Percentiles rank a stretch among this genome's conserved stretches.
These are phyloP conservation scores for Aspergillus biplanus DNA, from an alignment of 495 filamentous ascomycete species.

Conservation along the genomic window DNA sequence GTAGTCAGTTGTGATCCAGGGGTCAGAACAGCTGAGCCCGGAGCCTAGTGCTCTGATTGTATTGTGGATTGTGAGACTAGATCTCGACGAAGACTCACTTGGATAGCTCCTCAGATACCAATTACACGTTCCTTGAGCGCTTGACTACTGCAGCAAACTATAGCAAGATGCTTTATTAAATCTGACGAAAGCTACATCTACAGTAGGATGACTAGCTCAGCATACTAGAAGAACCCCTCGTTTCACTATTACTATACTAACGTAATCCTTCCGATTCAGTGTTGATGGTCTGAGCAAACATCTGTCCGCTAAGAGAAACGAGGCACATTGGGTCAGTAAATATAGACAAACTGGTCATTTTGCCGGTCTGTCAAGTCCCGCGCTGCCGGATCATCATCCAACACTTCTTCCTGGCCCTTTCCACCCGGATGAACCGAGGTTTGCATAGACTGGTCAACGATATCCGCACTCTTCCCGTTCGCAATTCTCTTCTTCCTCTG, in stretches of 20 bases:
- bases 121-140: too few relatives aligned
- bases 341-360: slow-evolving; percentile 70
- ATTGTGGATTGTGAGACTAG: too few relatives aligned
- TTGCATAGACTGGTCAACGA: slow-evolving; percentile 62
- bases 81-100: too few relatives aligned
- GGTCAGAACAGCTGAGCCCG: too few relatives aligned
- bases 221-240: background rate
- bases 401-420: slow-evolving; percentile 19
- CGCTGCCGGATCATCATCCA: slow-evolving; percentile 22
- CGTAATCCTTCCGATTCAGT: background rate
- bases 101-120: too few relatives aligned
- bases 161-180: too few relatives aligned
- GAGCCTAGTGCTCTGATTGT: too few relatives aligned
- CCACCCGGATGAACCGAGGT: slow-evolving; percentile 30
- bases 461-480: slow-evolving; percentile 58
- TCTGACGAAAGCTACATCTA: too few relatives aligned
- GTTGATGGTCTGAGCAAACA: background rate
- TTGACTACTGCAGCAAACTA: too few relatives aligned
- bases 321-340: slow-evolving; percentile 42
- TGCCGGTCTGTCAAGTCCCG: slow-evolving; percentile 61
- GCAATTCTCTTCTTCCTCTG: slow-evolving; percentile 55
- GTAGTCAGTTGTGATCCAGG: too few relatives aligned
- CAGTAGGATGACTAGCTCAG: background rate
- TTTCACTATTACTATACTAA: background rate
- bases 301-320: background rate